These are phyloP conservation scores for Clavispora carvajalis DNA, from an alignment of 805 yeast species.

Conservation along the genomic window DNA sequence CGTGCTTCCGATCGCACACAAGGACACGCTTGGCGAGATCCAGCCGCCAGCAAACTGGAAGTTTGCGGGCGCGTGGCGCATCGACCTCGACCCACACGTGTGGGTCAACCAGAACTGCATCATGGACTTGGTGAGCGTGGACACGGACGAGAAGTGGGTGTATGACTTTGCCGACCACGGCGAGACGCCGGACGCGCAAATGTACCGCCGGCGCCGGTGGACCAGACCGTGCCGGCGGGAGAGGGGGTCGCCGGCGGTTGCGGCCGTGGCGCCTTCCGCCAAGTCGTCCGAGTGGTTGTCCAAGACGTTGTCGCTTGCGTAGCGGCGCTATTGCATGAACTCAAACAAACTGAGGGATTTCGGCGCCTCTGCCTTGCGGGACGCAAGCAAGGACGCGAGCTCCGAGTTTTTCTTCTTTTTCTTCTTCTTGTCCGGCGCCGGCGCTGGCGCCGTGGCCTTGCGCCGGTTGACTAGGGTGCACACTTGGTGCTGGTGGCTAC, in stretches of 20 bases:
- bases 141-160: constrained; percentile 80
- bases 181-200: constrained; percentile 25
- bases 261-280: constrained; percentile 7
- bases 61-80: constrained; percentile 53
- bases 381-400: constrained; percentile 38
- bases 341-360: constrained; percentile 44
- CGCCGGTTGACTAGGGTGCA: neutral
- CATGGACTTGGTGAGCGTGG: constrained; percentile 51
- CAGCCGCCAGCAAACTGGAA: constrained; percentile 59
- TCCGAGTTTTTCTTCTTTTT: constrained; percentile 41
- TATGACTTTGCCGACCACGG: constrained; percentile 48
- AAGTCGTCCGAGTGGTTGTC: neutral
- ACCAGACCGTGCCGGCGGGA: constrained; percentile 35
- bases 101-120: constrained; percentile 60
- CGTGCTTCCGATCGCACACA: constrained; percentile 4
- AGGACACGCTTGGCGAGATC: constrained; percentile 30
- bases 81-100: constrained; percentile 56
- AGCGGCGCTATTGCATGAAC: constrained; percentile 30
- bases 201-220: constrained; percentile 65
- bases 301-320: neutral
- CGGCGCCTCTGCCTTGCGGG: constrained; percentile 26
- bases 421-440: constrained; percentile 27
- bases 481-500: neutral
- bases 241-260: neutral
- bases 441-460: neutral